phyloP scores from a whole-genome alignment of 495 filamentous ascomycete species.

The Aspergillus olivimuriae region DNA sequence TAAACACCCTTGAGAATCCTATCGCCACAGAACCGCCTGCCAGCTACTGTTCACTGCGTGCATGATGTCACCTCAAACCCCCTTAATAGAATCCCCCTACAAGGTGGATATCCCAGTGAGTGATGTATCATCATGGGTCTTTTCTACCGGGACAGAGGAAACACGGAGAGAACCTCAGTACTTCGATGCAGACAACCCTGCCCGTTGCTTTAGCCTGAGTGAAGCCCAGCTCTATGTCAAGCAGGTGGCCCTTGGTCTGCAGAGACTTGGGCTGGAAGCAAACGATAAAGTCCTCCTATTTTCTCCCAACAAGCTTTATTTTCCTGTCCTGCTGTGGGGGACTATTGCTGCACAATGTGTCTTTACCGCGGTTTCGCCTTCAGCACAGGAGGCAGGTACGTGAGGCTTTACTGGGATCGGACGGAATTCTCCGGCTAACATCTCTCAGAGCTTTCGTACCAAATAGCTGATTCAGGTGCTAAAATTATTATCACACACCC shows the following conservation, averaged over 20 bases:
- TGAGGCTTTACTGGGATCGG: background rate
- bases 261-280: background rate
- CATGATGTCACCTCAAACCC: too few relatives aligned
- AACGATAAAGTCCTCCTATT: conserved; percentile 7
- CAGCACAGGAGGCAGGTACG: background rate
- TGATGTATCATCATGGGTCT: conserved; percentile 4
- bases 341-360: conserved; percentile 4
- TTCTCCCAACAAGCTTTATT: conserved; percentile 1
- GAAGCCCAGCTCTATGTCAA: conserved; percentile 4
- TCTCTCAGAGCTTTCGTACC: conserved; percentile 3
- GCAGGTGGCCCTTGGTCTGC: conserved; percentile 1
- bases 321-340: conserved; percentile 6
- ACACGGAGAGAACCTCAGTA: conserved; percentile 3
- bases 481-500: conserved; percentile 1
- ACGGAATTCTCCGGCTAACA: background rate
- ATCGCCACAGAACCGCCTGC: too few relatives aligned
- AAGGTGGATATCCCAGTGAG: conserved; percentile 2
- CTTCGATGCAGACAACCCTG: conserved; percentile 3
- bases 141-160: background rate
- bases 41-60: too few relatives aligned
- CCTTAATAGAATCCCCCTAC: conserved; percentile 3
- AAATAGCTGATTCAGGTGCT: conserved; percentile 5
- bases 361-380: conserved; percentile 3
- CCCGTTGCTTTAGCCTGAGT: conserved; percentile 5
- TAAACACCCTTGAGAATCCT: too few relatives aligned